Percentiles rank a stretch among this genome's conserved stretches.
phyloP scores from a whole-genome alignment of 305 asterid genomes.

The Fraxinus ornus region DNA sequence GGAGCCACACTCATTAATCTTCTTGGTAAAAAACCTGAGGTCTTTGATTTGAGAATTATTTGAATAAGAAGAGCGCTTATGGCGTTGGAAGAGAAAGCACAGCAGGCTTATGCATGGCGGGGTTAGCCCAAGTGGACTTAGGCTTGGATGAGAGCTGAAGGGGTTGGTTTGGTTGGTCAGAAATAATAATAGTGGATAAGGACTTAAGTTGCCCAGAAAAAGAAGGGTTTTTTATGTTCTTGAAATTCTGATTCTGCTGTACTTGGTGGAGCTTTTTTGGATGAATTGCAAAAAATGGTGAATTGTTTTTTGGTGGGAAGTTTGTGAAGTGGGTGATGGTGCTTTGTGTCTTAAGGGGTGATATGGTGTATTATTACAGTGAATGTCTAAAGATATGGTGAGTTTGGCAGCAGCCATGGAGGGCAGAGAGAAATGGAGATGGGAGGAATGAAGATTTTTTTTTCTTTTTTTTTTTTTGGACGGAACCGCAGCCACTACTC shows the following conservation, averaged over 20 bases:
- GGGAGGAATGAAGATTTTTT: background rate
- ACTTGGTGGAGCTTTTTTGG: conserved; percentile 40
- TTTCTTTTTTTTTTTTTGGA: no score
- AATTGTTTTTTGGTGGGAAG: conserved; percentile 35
- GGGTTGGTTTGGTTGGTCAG: conserved; percentile 57
- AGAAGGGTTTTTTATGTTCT: conserved; percentile 45
- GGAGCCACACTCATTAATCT: conserved; percentile 51
- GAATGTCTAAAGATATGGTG: conserved; percentile 33
- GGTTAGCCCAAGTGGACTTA: conserved; percentile 86
- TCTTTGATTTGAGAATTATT: conserved; percentile 70
- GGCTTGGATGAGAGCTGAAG: conserved; percentile 62
- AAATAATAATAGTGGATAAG: conserved; percentile 62
- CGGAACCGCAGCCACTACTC: no score
- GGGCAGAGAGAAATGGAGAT: background rate
- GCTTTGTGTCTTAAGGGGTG: conserved; percentile 41
- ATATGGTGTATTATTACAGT: conserved; percentile 19
- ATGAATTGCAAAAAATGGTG: conserved; percentile 42
- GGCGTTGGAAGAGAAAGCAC: conserved; percentile 86
- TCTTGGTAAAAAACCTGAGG: conserved; percentile 58
- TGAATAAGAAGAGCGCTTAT: conserved; percentile 52
- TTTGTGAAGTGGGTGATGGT: conserved; percentile 33
- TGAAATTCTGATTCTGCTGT: conserved; percentile 32
- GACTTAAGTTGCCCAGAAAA: conserved; percentile 84
- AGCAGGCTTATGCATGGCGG: conserved; percentile 75
- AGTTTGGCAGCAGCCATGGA: conserved; percentile 53